phyloP scores from a whole-genome alignment of 805 yeast genomes.

The Zygotorulaspora chibaensis region DNA sequence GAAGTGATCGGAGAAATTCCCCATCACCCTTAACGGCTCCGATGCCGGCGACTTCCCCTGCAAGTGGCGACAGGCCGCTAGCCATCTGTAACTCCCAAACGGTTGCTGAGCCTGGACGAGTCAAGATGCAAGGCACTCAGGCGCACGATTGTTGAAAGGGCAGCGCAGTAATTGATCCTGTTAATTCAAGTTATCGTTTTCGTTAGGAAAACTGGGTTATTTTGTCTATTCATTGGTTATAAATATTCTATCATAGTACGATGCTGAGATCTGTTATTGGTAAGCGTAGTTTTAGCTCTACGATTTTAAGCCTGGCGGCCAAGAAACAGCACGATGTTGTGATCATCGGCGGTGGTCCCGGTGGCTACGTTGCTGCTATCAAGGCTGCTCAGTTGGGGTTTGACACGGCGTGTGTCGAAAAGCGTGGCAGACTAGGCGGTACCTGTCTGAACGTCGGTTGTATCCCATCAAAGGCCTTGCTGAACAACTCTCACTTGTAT shows the following conservation, averaged over 20 bases:
- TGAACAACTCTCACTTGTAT: conserved; percentile 90
- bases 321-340: conserved; percentile 76
- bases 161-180: no score
- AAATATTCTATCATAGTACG: background rate
- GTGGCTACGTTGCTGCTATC: conserved; percentile 98
- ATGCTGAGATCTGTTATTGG: conserved; percentile 19
- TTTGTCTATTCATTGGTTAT: no score
- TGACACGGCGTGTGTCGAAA: conserved; percentile 94
- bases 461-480: conserved; percentile 93
- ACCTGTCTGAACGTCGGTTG: conserved; percentile 99
- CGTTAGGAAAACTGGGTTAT: no score
- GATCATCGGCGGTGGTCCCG: conserved; percentile 99
- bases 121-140: no score
- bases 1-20: no score
- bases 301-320: conserved; percentile 19
- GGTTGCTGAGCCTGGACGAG: no score
- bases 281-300: conserved; percentile 16
- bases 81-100: no score
- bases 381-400: conserved; percentile 95
- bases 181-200: no score
- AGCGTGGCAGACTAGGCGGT: conserved; percentile 95
- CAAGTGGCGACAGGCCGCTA: no score
- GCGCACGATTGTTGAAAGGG: no score
- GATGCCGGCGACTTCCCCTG: no score
- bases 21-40: no score